Evolutionary conservation across 1,139 yeast genomes (phyloP).

Genomic region (Chernovozyma aurita): DNA sequence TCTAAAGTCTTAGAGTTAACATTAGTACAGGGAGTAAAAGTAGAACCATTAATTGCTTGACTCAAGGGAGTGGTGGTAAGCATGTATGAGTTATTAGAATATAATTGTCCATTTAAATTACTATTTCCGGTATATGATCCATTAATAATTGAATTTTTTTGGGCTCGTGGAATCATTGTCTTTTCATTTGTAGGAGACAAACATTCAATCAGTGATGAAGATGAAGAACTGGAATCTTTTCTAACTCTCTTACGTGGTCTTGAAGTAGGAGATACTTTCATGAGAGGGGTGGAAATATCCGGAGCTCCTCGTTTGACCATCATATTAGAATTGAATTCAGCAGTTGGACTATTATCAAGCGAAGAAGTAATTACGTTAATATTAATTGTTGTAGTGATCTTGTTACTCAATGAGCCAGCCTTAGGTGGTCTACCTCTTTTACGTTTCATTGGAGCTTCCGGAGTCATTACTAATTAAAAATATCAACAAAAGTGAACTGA

Average conservation of each 20-base stretch:
- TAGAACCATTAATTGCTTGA: conserved; percentile 13
- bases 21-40: conserved; percentile 18
- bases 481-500: not conserved
- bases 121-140: not conserved
- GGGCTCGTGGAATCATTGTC: conserved; percentile 7
- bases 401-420: conserved; percentile 35
- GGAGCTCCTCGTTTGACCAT: conserved; percentile 43
- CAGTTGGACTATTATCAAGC: conserved; percentile 24
- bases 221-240: conserved; percentile 3
- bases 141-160: not conserved
- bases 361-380: conserved; percentile 39
- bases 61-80: conserved; percentile 17
- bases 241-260: conserved; percentile 8
- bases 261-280: conserved; percentile 39
- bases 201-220: conserved; percentile 1
- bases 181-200: conserved; percentile 4
- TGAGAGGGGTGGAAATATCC: conserved; percentile 42
- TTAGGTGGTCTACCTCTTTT: conserved; percentile 49
- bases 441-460: conserved; percentile 25
- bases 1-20: conserved; percentile 35
- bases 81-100: not conserved
- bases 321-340: conserved; percentile 36
- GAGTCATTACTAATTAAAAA: conserved; percentile 4
- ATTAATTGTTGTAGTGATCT: conserved; percentile 41
- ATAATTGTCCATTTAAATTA: not conserved